Base-by-base conservation (phyloP, 1,139 yeast genomes). In the Neolecta irregularis region DNA sequence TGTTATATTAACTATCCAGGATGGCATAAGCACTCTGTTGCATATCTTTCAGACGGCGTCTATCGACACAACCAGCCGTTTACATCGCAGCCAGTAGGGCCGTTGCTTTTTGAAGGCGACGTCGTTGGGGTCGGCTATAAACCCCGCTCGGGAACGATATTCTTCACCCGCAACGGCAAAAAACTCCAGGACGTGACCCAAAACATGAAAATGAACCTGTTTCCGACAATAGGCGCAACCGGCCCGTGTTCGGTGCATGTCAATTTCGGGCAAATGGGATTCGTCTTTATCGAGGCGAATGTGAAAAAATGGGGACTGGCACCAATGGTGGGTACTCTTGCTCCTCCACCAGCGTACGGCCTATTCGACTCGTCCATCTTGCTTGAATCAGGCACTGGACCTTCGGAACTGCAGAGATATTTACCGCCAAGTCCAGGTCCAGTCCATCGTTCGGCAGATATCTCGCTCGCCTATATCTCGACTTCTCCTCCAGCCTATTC, bases 291-390 rank as follows among this genome's bases (percentile, higher is more conserved):
- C 40, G 96, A 88, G 55, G 96, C 95, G 5, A 85, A 88, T 54
- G 93, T 81, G 21, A 68, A 81, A 48, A 85, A 83, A 54, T 80
- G 92, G 65, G 94, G 94, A 2, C 76, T 88, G 47, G 93, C 93
- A 19, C 76, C 78, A 32, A 67, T 70, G 28, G 72, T 61, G 39
- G 88, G 85, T 1, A 65, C 69, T 1, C 64, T 76, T 41, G 81
- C 81, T 3, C 75, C 81, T 2, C 88, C 88, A 1, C 88, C 88
- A 0, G 65, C 78, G 2, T 76, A 76, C 46, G 72, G 73, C 23
- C 59, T 62, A 19, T 69, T 64, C 39, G 60, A 57, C 6, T 63
- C 58, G 34, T 57, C 58, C 22, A 57, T 60, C 15, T 44, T 60
- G 30, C 45, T 60, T 11, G 64, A 59, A 36, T 41, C 53, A 7